Evolutionary conservation across 495 filamentous ascomycete genomes (phyloP), one percentile per base, ranked within the genome.

Genomic region (Ascodesmis nigricans): DNA sequence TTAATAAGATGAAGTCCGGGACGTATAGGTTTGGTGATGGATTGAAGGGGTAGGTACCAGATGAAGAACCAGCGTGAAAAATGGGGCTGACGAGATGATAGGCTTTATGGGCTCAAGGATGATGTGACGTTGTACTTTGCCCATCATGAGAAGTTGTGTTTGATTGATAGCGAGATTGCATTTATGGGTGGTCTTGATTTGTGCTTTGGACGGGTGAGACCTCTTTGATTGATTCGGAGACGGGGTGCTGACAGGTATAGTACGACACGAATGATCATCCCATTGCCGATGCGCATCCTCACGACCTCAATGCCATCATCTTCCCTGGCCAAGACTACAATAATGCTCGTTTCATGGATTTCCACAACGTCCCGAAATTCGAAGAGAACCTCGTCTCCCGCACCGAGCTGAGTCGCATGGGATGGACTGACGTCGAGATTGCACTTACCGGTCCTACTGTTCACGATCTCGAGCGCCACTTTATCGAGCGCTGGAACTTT

Each of bases 301-400:
- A 65, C 1, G 71, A 87, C 52, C 49, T 90, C 1, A 66, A 73
- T 29, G 55, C 63, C 17, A 77, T 72, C 21, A 56, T 93, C 0
- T 92, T 91, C 55, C 76, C 79, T 0, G 83, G 83, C 4, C 84
- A 95, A 43, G 84, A 95, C 48, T 95, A 76, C 55, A 95, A 95
- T 56, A 91, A 95, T 49, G 81, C 16, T 21, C 57, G 81, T 25
- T 65, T 83, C 13, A 73, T 72, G 46, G 84, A 95, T 47, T 95
- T 95, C 53, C 63, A 78, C 31, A 73, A 84, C 48, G 82, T 92
- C 7, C 52, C 65, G 2, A 65, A 90, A 35, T 91, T 72, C 67
- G 65, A 91, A 28, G 64, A 81, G 25, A 95, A 95, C 49, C 75
- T 91, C 46, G 64, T 95, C 13, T 72, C 83, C 42, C 68, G 84